Percentiles rank a stretch among this genome's conserved stretches.
Conservation (phyloP, 106 monocot species). For the Phalaenopsis aphrodite region DNA sequence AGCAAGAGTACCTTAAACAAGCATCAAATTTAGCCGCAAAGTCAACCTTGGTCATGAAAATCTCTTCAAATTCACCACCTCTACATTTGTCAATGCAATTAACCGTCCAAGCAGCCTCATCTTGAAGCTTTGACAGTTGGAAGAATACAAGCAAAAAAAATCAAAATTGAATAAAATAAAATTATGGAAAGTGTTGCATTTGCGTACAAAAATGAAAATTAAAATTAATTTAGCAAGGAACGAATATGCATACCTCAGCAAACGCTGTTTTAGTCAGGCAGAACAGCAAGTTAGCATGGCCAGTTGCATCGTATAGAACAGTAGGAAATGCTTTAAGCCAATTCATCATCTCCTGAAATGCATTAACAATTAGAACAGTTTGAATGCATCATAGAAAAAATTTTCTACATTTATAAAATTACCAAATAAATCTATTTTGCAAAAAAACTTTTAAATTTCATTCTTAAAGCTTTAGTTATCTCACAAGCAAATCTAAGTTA, state of each 20-base stretch:
- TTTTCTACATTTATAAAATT: neutral
- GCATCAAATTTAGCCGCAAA: constrained; percentile 84
- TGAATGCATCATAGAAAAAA: neutral
- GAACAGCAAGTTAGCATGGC: constrained; percentile 63
- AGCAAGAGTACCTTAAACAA: constrained; percentile 55
- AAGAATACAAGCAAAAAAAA: constrained; percentile 5
- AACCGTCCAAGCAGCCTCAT: constrained; percentile 54
- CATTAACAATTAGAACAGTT: constrained; percentile 2
- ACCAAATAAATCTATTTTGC: neutral
- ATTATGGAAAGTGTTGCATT: neutral
- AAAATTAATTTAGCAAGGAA: neutral
- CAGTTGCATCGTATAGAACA: constrained; percentile 65
- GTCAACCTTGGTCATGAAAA: constrained; percentile 85
- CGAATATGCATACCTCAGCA: constrained; percentile 47
- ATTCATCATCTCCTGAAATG: constrained; percentile 40
- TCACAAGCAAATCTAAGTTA: neutral
- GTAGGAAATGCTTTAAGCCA: constrained; percentile 43
- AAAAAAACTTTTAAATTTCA: neutral
- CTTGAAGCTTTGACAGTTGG: constrained; percentile 50
- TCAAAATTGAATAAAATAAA: neutral
- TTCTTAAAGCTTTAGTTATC: neutral
- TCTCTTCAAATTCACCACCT: constrained; percentile 87
- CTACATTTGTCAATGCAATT: constrained; percentile 46
- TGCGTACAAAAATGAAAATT: neutral
- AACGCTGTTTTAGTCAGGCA: constrained; percentile 54